Conservation (phyloP, 176 grass and related monocot genomes). For the Rhynchospora pubera region DNA sequence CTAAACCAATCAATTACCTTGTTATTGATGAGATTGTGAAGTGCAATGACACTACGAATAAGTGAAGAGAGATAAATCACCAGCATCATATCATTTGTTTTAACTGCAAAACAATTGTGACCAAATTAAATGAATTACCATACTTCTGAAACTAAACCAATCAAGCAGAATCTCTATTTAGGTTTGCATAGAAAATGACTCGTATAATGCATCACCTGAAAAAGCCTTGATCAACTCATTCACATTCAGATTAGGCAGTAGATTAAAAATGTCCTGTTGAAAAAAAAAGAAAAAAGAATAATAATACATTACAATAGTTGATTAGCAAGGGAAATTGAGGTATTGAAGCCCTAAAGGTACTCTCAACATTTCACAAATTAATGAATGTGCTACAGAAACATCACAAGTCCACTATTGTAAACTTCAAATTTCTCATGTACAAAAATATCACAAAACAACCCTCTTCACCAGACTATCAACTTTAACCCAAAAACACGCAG, state of each 20-base stretch:
- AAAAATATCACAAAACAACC: not conserved
- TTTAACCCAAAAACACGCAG: not conserved
- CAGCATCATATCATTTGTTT: conserved; percentile 99
- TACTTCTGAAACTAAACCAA: not conserved
- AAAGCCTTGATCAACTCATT: conserved; percentile 95
- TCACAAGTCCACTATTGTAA: not conserved
- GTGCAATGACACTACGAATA: conserved; percentile 82
- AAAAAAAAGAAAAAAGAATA: not conserved
- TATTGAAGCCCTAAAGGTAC: not conserved
- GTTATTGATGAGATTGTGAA: conserved; percentile 98
- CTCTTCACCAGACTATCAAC: not conserved
- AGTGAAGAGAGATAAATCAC: conserved; percentile 96
- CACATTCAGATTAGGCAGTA: conserved; percentile 88
- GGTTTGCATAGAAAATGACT: not conserved
- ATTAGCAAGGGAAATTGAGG: not conserved
- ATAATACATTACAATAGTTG: not conserved
- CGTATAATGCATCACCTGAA: conserved; percentile 44
- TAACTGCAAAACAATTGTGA: conserved; percentile 48
- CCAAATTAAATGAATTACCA: not conserved
- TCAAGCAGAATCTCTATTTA: not conserved
- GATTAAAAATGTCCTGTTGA: conserved; percentile 84
- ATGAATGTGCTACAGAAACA: not conserved
- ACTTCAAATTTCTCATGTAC: no score
- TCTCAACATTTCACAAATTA: not conserved
- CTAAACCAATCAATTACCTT: conserved; percentile 40